Conservation (phyloP, 2,329 filamentous ascomycete species). For the Colletotrichum tofieldiae region DNA sequence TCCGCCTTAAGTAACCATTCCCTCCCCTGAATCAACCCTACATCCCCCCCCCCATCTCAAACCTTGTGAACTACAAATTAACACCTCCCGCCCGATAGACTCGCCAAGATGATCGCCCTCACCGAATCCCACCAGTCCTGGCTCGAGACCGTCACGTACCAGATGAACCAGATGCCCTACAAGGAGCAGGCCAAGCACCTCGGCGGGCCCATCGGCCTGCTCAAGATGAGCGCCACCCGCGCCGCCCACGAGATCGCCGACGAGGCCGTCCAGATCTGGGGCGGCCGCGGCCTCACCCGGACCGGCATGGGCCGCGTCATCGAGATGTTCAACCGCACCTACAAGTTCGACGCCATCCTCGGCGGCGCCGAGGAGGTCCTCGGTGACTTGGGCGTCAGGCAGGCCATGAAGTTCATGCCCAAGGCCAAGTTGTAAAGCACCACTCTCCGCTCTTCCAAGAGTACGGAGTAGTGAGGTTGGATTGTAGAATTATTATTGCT, state of each 20-base stretch:
- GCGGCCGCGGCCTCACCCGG: conserved; percentile 85
- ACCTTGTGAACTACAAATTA: background rate
- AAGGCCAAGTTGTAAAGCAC: conserved; percentile 80
- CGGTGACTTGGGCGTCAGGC: conserved; percentile 84
- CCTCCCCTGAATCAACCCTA: background rate
- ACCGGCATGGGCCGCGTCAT: conserved; percentile 86
- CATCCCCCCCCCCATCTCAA: conserved; percentile 6
- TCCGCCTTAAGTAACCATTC: conserved; percentile 77
- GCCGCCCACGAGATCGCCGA: conserved; percentile 88
- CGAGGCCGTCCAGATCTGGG: conserved; percentile 88
- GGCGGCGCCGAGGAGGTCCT: conserved; percentile 89
- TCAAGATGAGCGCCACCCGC: conserved; percentile 85
- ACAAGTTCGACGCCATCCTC: conserved; percentile 85
- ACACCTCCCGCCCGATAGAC: conserved; percentile 56
- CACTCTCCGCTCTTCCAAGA: background rate
- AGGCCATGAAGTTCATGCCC: conserved; percentile 88
- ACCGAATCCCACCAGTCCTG: conserved; percentile 88
- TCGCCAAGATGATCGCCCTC: conserved; percentile 89
- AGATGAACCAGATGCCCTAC: conserved; percentile 91
- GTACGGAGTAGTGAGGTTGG: conserved; percentile 7
- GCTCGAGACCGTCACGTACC: conserved; percentile 88
- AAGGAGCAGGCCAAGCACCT: conserved; percentile 81
- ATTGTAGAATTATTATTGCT: background rate
- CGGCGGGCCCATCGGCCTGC: conserved; percentile 84
- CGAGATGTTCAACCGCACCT: conserved; percentile 87